Base-by-base conservation (phyloP, 2,329 filamentous ascomycete species). In the Pseudogymnoascus sp. region DNA sequence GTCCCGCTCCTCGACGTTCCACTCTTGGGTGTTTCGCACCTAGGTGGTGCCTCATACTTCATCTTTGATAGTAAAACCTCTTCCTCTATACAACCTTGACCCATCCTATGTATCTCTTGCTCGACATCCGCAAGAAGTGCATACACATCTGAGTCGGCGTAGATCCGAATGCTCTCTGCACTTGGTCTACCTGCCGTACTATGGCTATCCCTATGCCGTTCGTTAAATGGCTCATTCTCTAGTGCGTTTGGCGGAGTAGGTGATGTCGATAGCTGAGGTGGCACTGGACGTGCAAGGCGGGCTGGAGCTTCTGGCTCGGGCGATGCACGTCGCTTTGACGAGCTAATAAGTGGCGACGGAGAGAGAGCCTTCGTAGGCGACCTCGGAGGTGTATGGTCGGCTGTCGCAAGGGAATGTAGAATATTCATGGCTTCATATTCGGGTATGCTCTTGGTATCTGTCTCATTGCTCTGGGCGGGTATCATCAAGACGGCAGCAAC, bases 401-500 rank as follows among this genome's bases (percentile, higher is more conserved):
- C 70, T 68, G 38, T 60, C 67, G 63, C 6, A 67, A 69, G 3
- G 70, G 69, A 4, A 68, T 73, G n/a, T 28, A 11, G 61, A 16
- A 33, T 41, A 33, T 33, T 61, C 12, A 50, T 43, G 14, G 19
- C 59, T 56, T 35, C 61, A 22, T 38, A 24, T 22, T 60, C 6
- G 62, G 83, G 84, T 12, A 80, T 80, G 60, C 83, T 78, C 67
- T 79, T 79, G 24, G 72, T 56, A 22, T 56, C 50, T 19, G 28
- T 73, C 38, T 76, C 71, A 16, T 70, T 72, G 24, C 63, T 69
- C 37, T 65, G 66, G 50, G 67, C 31, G 59, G 33, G 77, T 73
- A 89, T 77, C 6, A 83, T 84, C 61, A 84, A 77, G 2, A 89
- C 88, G 14, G 89, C 90, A 56, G 90, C 89, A 61, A 93, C 86